Evolutionary conservation across 768 basidiomycete species (phyloP).

Genomic region (Pulveroboletus sp.): DNA sequence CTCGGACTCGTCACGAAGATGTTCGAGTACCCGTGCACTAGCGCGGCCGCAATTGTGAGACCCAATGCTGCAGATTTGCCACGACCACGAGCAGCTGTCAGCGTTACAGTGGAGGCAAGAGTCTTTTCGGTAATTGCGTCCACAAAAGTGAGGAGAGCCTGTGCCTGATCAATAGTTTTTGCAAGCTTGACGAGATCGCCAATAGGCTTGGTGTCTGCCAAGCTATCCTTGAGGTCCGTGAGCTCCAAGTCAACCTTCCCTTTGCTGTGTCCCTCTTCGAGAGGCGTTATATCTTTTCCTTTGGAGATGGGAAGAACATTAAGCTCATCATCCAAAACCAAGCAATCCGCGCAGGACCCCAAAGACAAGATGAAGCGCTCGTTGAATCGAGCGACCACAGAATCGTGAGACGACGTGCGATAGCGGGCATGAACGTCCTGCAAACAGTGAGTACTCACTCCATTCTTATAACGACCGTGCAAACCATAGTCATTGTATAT

Average conservation of each 20-base stretch:
- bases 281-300: conserved; percentile 83
- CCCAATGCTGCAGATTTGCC: conserved; percentile 98
- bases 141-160: conserved; percentile 90
- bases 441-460: background rate
- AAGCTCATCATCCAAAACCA: conserved; percentile 95
- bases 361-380: conserved; percentile 98
- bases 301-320: conserved; percentile 95
- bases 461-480: conserved; percentile 6
- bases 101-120: conserved; percentile 87
- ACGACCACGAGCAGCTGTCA: conserved; percentile 91
- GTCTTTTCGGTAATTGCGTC: conserved; percentile 93
- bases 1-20: conserved; percentile 97
- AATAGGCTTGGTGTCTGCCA: conserved; percentile 80
- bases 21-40: conserved; percentile 93
- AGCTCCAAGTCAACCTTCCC: conserved; percentile 60
- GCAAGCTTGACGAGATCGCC: conserved; percentile 88
- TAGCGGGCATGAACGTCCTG: conserved; percentile 97
- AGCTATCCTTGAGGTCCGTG: conserved; percentile 67
- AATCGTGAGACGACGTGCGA: conserved; percentile 84
- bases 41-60: conserved; percentile 85
- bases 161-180: conserved; percentile 91
- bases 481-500: conserved; percentile 83
- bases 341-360: conserved; percentile 86
- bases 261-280: conserved; percentile 48
- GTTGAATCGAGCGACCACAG: conserved; percentile 92